Evolutionary conservation across 2,329 filamentous ascomycete species (phyloP).

Genomic region (Pestalotiopsis fici): DNA sequence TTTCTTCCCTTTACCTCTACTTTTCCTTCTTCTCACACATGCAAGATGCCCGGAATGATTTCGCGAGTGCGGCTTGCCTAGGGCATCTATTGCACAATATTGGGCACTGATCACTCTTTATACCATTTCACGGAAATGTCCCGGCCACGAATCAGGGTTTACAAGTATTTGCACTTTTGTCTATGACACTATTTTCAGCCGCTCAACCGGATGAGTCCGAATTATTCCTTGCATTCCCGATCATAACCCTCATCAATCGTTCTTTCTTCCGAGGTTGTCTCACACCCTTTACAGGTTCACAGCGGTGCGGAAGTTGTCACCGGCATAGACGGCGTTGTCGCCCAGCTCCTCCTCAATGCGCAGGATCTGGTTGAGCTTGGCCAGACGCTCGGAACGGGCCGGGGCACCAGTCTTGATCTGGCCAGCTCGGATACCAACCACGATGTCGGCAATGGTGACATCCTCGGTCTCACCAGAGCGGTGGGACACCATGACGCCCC

Average conservation of each 20-base stretch:
- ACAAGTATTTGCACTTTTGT: conserved; percentile 14
- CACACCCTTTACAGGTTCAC: conserved; percentile 73
- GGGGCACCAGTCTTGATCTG: conserved; percentile 99
- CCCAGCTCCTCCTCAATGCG: conserved; percentile 99
- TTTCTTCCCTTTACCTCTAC: background rate
- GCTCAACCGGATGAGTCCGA: conserved; percentile 10
- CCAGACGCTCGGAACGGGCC: conserved; percentile 93
- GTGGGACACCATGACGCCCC: conserved; percentile 99
- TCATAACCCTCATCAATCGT: conserved; percentile 12
- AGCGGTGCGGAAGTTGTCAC: conserved; percentile 85
- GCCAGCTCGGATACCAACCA: conserved; percentile 91
- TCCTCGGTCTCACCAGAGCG: conserved; percentile 99
- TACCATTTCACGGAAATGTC: background rate
- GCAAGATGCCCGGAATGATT: background rate
- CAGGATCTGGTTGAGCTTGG: conserved; percentile 99
- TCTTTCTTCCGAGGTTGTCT: conserved; percentile 7
- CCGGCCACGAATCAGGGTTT: background rate
- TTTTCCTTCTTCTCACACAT: background rate
- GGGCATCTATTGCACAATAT: background rate
- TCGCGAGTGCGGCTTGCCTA: background rate
- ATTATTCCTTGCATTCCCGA: conserved; percentile 13
- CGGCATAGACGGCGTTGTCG: conserved; percentile 87
- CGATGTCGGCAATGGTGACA: conserved; percentile 98
- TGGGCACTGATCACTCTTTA: background rate
- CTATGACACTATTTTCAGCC: conserved; percentile 12